Conservation (phyloP, 768 basidiomycete species). For the Psilocybe cubensis region DNA sequence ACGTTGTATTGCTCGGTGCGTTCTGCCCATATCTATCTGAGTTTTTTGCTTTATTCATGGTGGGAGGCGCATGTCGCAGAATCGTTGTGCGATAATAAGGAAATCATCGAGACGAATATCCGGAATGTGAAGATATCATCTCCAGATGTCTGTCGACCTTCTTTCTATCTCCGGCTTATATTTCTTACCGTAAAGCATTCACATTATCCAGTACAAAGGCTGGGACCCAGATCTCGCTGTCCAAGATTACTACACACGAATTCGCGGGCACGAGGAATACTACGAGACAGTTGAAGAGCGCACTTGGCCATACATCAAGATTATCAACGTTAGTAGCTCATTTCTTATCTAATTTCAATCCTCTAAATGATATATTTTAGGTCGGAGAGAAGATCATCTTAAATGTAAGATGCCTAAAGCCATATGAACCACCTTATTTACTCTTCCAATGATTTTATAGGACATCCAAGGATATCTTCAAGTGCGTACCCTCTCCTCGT, state of each 20-base stretch:
- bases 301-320: slow-evolving; percentile 92
- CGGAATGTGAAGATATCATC: slow-evolving; percentile 98
- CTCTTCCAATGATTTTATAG: slow-evolving; percentile 34
- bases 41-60: background rate
- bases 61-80: no score
- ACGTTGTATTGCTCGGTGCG: slow-evolving; percentile 91
- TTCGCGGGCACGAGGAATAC: slow-evolving; percentile 80
- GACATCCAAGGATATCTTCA: slow-evolving; percentile 90
- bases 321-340: slow-evolving; percentile 80
- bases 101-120: slow-evolving; percentile 93
- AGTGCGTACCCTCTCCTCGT: slow-evolving; percentile 37
- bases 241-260: slow-evolving; percentile 89
- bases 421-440: background rate
- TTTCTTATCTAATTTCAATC: slow-evolving; percentile 4
- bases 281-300: slow-evolving; percentile 94
- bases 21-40: background rate
- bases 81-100: slow-evolving; percentile 87
- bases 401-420: slow-evolving; percentile 57
- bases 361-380: slow-evolving; percentile 36
- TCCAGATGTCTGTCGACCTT: slow-evolving; percentile 78
- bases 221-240: slow-evolving; percentile 95
- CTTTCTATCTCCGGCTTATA: background rate
- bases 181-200: slow-evolving; percentile 4
- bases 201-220: slow-evolving; percentile 75
- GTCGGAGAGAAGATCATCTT: slow-evolving; percentile 96